phyloP scores from a whole-genome alignment of 2,329 filamentous ascomycete genomes.

The Emmonsiellopsis sp. region DNA sequence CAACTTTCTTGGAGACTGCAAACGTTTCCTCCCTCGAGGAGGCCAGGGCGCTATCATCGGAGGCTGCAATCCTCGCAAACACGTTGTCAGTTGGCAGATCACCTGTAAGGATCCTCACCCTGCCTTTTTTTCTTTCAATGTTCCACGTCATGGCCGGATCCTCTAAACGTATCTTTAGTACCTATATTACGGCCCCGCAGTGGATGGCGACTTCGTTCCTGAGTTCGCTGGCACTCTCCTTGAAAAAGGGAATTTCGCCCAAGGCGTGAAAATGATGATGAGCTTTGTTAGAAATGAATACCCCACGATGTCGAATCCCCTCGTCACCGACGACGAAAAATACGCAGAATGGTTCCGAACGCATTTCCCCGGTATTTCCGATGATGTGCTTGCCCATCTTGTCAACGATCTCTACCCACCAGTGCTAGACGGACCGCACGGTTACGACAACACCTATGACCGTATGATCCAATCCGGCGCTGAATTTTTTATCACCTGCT shows the following conservation, averaged over 20 bases:
- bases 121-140: no score
- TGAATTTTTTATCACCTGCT: slow-evolving; percentile 39
- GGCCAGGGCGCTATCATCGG: slow-evolving; percentile 26
- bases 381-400: slow-evolving; percentile 30
- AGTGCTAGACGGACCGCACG: slow-evolving; percentile 33
- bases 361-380: slow-evolving; percentile 11
- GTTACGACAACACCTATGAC: slow-evolving; percentile 24
- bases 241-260: slow-evolving; percentile 32
- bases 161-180: no score
- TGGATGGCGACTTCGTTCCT: slow-evolving; percentile 38
- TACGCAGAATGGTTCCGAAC: slow-evolving; percentile 9
- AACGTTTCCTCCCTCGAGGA: slow-evolving; percentile 31
- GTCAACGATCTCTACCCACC: slow-evolving; percentile 39
- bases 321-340: slow-evolving; percentile 12
- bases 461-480: slow-evolving; percentile 8
- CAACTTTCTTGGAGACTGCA: slow-evolving; percentile 25
- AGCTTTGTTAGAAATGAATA: slow-evolving; percentile 30
- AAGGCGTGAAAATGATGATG: slow-evolving; percentile 31
- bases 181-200: slow-evolving; percentile 24
- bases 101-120: not conserved
- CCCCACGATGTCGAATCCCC: slow-evolving; percentile 21
- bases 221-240: slow-evolving; percentile 33
- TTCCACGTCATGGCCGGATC: no score
- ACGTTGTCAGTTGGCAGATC: slow-evolving; percentile 21
- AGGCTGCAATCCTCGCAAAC: slow-evolving; percentile 30